A percentile compares a stretch with the other conserved stretches of the same genome.
Evolutionary conservation across 2,329 filamentous ascomycete species (phyloP).

Genomic region (Dissoconium aciculare): DNA sequence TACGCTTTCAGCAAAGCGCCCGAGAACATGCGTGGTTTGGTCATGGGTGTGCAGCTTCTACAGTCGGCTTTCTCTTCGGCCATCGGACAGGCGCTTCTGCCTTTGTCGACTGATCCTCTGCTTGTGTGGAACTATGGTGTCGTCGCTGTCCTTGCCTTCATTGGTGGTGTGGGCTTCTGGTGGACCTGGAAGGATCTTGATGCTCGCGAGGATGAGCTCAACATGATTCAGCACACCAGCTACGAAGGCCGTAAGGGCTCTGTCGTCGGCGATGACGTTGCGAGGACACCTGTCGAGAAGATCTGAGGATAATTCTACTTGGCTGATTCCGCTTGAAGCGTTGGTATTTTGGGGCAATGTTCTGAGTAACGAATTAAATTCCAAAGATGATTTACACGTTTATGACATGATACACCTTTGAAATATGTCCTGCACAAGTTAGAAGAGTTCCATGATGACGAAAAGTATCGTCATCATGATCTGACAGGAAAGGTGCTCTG

Average conservation of each 20-base stretch:
- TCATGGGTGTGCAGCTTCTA: slow-evolving; percentile 40
- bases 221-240: slow-evolving; percentile 36
- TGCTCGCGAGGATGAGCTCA: slow-evolving; percentile 51
- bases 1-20: slow-evolving; percentile 34
- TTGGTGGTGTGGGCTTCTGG: slow-evolving; percentile 54
- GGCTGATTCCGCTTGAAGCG: no score
- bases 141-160: slow-evolving; percentile 46
- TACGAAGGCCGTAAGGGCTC: slow-evolving; percentile 12
- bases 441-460: no score
- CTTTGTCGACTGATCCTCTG: slow-evolving; percentile 46
- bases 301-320: no score
- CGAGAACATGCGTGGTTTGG: slow-evolving; percentile 32
- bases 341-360: no score
- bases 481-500: no score
- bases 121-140: slow-evolving; percentile 54
- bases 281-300: neutral
- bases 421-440: no score
- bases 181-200: slow-evolving; percentile 51
- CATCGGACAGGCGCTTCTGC: slow-evolving; percentile 47
- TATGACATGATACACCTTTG: no score
- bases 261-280: neutral
- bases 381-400: no score
- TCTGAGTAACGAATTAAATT: no score
- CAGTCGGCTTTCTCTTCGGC: slow-evolving; percentile 44
- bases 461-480: no score